Conservation (phyloP, 2,329 filamentous ascomycete genomes). For the Trichoderma afroharzianum region DNA sequence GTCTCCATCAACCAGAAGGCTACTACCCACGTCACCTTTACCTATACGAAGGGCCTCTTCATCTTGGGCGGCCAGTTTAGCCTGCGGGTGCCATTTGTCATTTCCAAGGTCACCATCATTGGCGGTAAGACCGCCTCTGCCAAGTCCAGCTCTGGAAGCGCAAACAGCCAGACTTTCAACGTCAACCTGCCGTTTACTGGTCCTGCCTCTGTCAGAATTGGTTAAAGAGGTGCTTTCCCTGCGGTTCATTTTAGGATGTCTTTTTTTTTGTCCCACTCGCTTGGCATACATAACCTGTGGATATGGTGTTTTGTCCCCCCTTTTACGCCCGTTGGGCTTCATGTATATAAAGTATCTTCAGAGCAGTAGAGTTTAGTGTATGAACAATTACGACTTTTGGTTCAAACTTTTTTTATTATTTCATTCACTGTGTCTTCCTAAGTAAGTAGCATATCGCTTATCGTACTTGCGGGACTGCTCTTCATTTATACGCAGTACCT, state of each 20-base stretch:
- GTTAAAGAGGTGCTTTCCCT: not conserved
- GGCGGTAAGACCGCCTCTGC: slow-evolving; percentile 26
- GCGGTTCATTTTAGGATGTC: not conserved
- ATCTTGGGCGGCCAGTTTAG: slow-evolving; percentile 51
- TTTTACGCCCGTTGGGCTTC: not conserved
- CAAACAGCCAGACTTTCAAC: slow-evolving; percentile 22
- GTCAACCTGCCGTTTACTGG: slow-evolving; percentile 25
- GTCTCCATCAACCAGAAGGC: slow-evolving; percentile 57
- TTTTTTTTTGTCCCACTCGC: not conserved
- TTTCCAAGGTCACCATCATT: slow-evolving; percentile 50
- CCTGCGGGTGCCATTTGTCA: slow-evolving; percentile 42
- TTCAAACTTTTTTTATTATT: not conserved
- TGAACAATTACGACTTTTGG: not conserved
- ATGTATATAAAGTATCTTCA: not conserved
- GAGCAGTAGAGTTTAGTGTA: not conserved
- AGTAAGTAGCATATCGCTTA: not conserved
- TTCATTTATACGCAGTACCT: not conserved
- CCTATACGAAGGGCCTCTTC: slow-evolving; percentile 52
- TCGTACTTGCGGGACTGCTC: not conserved
- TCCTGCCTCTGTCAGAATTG: slow-evolving; percentile 17
- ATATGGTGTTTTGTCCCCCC: not conserved
- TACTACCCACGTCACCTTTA: slow-evolving; percentile 56
- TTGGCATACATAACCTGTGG: not conserved
- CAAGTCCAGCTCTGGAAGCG: slow-evolving; percentile 8
- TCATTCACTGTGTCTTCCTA: not conserved